Evolutionary conservation across 75 land plant species (phyloP).

Genomic region (Cryptomeria japonica): DNA sequence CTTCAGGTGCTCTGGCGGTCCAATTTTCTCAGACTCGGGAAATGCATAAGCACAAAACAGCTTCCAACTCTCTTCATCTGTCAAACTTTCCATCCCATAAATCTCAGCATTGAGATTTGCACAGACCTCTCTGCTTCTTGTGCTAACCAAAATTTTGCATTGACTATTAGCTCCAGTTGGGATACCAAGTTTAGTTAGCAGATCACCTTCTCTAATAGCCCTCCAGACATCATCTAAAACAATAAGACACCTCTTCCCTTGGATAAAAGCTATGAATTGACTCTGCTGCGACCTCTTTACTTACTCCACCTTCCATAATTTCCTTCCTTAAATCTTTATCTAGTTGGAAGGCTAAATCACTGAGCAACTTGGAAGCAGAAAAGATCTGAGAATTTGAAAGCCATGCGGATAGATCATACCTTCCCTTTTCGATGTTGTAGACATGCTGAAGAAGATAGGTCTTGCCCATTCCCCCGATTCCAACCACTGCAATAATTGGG

Average conservation of each 20-base stretch:
- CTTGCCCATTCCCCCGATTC: constrained; percentile 21
- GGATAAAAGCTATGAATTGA: background rate
- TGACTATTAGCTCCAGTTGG: background rate
- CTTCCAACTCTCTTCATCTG: constrained; percentile 14
- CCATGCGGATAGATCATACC: constrained; percentile 3
- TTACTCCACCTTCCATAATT: background rate
- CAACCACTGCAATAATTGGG: constrained; percentile 13
- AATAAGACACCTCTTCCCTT: background rate
- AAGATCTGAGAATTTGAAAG: constrained; percentile 5
- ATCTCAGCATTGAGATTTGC: background rate
- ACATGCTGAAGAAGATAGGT: constrained; percentile 17
- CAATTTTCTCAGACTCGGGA: background rate
- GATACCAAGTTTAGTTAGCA: background rate
- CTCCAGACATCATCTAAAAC: background rate
- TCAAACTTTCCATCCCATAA: background rate
- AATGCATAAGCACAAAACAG: constrained; percentile 7
- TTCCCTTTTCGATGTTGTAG: background rate
- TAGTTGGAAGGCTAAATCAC: background rate
- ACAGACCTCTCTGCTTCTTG: background rate
- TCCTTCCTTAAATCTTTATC: background rate
- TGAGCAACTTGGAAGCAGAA: background rate
- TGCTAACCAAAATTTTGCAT: constrained; percentile 20
- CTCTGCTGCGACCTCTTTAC: background rate
- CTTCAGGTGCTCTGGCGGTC: background rate
- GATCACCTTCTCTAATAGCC: background rate